Conservation (phyloP, 306 rosid genomes). For the Mimosa bimucronata region DNA sequence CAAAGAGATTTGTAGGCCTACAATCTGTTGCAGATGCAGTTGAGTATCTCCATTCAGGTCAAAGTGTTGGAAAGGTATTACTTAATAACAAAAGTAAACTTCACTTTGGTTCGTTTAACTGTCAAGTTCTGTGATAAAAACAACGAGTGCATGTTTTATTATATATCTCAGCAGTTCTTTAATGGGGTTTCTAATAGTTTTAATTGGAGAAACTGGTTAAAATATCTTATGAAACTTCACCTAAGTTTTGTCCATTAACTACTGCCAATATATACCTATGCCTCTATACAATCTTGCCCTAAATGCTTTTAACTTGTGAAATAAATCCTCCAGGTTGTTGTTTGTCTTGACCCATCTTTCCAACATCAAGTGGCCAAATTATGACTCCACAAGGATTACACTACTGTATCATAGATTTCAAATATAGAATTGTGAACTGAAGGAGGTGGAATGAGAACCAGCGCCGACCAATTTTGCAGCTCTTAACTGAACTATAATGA, state of each 20-base stretch:
- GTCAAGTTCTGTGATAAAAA: not conserved
- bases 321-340: slow-evolving; percentile 70
- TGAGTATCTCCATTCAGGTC: slow-evolving; percentile 94
- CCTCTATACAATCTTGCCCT: not conserved
- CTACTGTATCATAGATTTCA: slow-evolving; percentile 8
- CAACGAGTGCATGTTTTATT: not conserved
- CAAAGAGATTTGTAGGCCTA: slow-evolving; percentile 76
- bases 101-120: not conserved
- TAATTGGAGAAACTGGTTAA: not conserved
- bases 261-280: not conserved
- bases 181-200: not conserved
- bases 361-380: slow-evolving; percentile 66
- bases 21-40: slow-evolving; percentile 82
- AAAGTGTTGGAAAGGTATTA: slow-evolving; percentile 94
- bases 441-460: slow-evolving; percentile 8
- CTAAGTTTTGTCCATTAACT: not conserved
- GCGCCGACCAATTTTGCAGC: slow-evolving; percentile 13
- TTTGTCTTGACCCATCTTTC: slow-evolving; percentile 76
- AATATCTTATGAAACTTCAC: not conserved
- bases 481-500: slow-evolving; percentile 27
- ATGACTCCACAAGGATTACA: slow-evolving; percentile 42
- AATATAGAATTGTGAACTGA: slow-evolving; percentile 8
- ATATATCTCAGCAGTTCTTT: too few relatives aligned
- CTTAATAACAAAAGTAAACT: not conserved
- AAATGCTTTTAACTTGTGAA: slow-evolving; percentile 4